Evolutionary conservation across 768 basidiomycete species (phyloP), one percentile per base, ranked within the genome.

Genomic region (Trametes sanguinea): DNA sequence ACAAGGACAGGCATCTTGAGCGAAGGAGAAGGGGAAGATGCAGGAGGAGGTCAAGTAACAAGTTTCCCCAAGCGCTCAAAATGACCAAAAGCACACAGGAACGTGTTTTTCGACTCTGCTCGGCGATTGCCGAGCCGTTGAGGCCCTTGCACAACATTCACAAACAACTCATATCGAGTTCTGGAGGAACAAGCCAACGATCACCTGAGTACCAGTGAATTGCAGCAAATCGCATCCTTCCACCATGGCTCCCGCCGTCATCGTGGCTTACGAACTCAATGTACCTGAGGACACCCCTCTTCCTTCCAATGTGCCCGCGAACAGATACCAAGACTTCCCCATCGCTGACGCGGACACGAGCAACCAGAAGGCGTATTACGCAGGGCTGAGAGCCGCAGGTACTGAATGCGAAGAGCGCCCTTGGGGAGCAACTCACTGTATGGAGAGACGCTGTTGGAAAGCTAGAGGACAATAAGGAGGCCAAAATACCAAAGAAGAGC

Each of bases 371-470:
- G 67, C 51, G 29, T 88, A 86, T 68, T 90, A 90, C 60, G 70
- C 73, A 1, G 75, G 73, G 2, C 72, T 92, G 43, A 76, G 78
- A 61, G 72, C 66, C 5, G 76, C 84, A n/a, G 17, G 76, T 92
- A 52, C 75, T 74, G 37, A 74, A 77, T 39, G 87, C 87, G 32
- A 84, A 78, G 63, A 77, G 76, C 45, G 75, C 78, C 32, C 65
- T 89, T 4, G 90, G 90, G 9, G 79, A 84, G 46, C 87, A 90
- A 65, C 71, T 92, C 72, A 92, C 90, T 0, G 79, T 72, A 5
- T 92, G 89, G 90, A 81, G 87, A 67, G 89, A 92, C 73, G 80
- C 81, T 6, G 85, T 91, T 4, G 88, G 89, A 11, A 87, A 81
- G 51, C 69, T 74, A 6, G 90, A 92, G 71, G 71, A 81, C 67